Percentiles rank a stretch among this genome's conserved stretches.
phyloP scores from a whole-genome alignment of 208 protist species.

The Zelonia costaricensis region DNA sequence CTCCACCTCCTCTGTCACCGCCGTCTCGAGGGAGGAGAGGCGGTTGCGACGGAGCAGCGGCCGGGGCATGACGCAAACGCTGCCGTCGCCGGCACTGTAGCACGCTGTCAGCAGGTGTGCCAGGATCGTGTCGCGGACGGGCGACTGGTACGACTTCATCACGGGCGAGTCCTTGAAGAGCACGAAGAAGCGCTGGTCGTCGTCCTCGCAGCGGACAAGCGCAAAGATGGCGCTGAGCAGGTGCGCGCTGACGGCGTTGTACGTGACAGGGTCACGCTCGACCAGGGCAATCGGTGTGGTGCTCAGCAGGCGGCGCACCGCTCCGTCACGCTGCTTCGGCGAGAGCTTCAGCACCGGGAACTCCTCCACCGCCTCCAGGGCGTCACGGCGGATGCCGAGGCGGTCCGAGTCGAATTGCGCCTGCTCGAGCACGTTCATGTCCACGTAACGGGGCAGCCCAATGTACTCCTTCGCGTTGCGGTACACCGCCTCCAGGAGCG shows the following conservation, averaged over 20 bases:
- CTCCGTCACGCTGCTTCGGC: conserved; percentile 40
- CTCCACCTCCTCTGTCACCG: conserved; percentile 85
- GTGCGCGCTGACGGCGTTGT: conserved; percentile 74
- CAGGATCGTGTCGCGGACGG: conserved; percentile 83
- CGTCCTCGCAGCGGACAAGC: conserved; percentile 78
- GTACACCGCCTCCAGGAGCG: conserved; percentile 44
- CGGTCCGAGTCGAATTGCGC: conserved; percentile 70
- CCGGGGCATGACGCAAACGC: conserved; percentile 59
- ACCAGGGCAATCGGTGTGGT: conserved; percentile 75
- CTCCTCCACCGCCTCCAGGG: conserved; percentile 70
- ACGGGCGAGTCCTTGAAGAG: conserved; percentile 70
- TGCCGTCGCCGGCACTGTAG: conserved; percentile 65
- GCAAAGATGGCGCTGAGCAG: conserved; percentile 70
- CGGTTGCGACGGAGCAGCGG: conserved; percentile 67
- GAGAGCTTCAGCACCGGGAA: conserved; percentile 76
- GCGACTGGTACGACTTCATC: conserved; percentile 80
- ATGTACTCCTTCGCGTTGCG: conserved; percentile 51
- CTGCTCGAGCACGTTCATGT: conserved; percentile 46
- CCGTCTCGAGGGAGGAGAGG: conserved; percentile 47
- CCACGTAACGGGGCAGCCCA: conserved; percentile 50
- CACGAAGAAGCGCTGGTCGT: conserved; percentile 85
- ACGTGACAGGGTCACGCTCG: conserved; percentile 87
- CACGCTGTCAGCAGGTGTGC: conserved; percentile 85
- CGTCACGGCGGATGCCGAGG: conserved; percentile 61
- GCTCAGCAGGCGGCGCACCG: conserved; percentile 70